Base-by-base conservation (phyloP, 805 yeast species). In the Tetrapisispora iriomotensis region DNA sequence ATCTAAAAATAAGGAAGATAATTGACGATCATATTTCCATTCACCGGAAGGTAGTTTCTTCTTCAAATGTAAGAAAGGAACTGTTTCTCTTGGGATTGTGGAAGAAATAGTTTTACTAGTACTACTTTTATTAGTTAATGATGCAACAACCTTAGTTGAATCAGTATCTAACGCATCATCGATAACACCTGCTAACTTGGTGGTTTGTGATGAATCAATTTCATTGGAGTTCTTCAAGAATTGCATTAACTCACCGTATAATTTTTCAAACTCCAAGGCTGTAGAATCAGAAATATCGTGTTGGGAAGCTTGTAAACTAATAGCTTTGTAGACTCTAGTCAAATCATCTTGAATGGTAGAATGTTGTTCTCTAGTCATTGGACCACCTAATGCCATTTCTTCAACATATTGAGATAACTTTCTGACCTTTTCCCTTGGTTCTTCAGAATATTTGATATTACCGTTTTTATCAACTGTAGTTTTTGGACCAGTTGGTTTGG, bases 321-420 rank as follows among this genome's bases (percentile, higher is more conserved):
- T 75, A 41, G 90, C 86, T 54, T 78, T 76, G 71, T 87, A 86
- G 48, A 86, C 82, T 56, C 79, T 75, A 30, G 86, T 74, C 60
- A 86, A 72, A 64, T 87, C 95, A 60, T 86, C 90, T 61, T 83
- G 79, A 55, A 85, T 79, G 26, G 90, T 71, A 51, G 90, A 85
- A 56, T 83, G 81, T 34, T 66, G 61, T 33, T 56, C 58, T 51
- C 71, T 77, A 43, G 96, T 84, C 57, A 85, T 66, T 49, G 77
- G 78, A 53, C 95, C 88, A 66, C 98, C 98, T 57, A 76, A 79
- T 39, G 97, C 94, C 96, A 92, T 88, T 65, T 85, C 95, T 59
- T 78, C 75, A 49, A 92, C 96, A 62, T 92, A 92, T 62, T 88
- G 90, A 67, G 92, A 96, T 47, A 92, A 74, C 63, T 92, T 92